Percentiles rank a stretch among this genome's conserved stretches.
These are phyloP conservation scores for Fusarium sp. DNA, from an alignment of 2,329 filamentous ascomycete genomes.

Conservation along the genomic window DNA sequence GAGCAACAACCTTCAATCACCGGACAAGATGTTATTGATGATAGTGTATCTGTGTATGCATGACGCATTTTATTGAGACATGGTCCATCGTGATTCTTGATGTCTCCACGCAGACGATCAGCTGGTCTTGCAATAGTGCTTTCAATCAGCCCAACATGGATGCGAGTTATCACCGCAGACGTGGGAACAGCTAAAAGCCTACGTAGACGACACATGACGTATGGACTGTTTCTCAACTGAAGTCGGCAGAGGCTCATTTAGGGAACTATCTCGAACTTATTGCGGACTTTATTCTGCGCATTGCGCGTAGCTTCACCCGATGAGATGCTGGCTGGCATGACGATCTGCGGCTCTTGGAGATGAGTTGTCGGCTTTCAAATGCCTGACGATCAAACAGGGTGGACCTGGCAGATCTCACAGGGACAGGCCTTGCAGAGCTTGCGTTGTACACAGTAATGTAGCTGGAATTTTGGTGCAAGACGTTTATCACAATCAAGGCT, in stretches of 20 bases:
- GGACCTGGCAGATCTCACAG: constrained; percentile 33
- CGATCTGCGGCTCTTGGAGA: constrained; percentile 25
- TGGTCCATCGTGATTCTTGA: constrained; percentile 6
- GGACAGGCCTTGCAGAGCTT: constrained; percentile 9
- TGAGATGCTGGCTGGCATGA: constrained; percentile 27
- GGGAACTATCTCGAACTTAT: constrained; percentile 25
- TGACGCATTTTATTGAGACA: constrained; percentile 38
- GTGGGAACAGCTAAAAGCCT: neutral
- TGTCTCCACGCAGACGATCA: constrained; percentile 22
- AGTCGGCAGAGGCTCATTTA: constrained; percentile 18
- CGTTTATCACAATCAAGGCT: constrained; percentile 19
- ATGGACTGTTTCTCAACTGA: constrained; percentile 13
- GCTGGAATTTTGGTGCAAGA: constrained; percentile 16
- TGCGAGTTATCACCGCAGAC: constrained; percentile 1
- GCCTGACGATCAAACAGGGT: constrained; percentile 39
- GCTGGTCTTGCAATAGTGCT: constrained; percentile 7
- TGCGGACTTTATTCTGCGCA: constrained; percentile 15
- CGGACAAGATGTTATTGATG: neutral
- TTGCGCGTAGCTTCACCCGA: constrained; percentile 17
- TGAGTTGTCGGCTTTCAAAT: constrained; percentile 36
- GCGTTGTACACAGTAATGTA: constrained; percentile 4
- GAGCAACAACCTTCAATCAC: constrained; percentile 7
- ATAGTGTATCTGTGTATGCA: constrained; percentile 11
- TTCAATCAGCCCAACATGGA: neutral
- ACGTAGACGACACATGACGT: constrained; percentile 31